Evolutionary conservation across 805 yeast species (phyloP).

Genomic region (Lachancea quebecensis): DNA sequence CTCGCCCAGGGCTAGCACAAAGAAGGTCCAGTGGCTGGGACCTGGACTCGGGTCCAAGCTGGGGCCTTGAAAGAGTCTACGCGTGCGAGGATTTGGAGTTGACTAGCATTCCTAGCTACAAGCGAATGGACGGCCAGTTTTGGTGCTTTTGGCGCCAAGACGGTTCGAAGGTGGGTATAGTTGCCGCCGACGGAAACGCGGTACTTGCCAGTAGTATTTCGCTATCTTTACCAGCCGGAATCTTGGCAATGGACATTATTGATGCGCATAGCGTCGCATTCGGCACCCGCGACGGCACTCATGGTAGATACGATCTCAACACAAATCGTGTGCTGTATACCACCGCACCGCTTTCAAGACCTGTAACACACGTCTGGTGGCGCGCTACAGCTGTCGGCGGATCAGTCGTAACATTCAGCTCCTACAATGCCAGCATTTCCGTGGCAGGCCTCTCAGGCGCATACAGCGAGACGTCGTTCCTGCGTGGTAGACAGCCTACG

Average conservation of each 20-base stretch:
- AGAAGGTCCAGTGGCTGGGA: not conserved
- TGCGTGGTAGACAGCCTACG: not conserved
- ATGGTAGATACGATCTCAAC: constrained; percentile 1
- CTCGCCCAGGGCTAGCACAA: constrained; percentile 1
- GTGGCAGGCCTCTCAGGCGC: not conserved
- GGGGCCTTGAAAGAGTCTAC: not conserved
- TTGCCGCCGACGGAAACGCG: not conserved
- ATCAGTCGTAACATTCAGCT: not conserved
- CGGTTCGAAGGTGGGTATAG: constrained; percentile 2
- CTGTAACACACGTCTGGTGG: constrained; percentile 4
- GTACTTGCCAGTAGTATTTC: not conserved
- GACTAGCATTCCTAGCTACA: not conserved
- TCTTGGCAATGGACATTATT: constrained; percentile 2
- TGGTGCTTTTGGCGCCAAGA: constrained; percentile 5
- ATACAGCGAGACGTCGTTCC: not conserved
- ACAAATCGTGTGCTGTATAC: not conserved
- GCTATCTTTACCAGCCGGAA: not conserved
- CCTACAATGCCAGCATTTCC: not conserved
- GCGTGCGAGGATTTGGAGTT: not conserved
- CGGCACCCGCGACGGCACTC: not conserved
- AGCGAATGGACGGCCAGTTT: constrained; percentile 3
- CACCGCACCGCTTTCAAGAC: not conserved
- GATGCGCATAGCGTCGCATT: constrained; percentile 1
- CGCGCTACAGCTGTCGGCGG: not conserved
- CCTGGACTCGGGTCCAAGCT: not conserved